Evolutionary conservation across 2,329 filamentous ascomycete species (phyloP).

Genomic region (Fusarium scirpi): DNA sequence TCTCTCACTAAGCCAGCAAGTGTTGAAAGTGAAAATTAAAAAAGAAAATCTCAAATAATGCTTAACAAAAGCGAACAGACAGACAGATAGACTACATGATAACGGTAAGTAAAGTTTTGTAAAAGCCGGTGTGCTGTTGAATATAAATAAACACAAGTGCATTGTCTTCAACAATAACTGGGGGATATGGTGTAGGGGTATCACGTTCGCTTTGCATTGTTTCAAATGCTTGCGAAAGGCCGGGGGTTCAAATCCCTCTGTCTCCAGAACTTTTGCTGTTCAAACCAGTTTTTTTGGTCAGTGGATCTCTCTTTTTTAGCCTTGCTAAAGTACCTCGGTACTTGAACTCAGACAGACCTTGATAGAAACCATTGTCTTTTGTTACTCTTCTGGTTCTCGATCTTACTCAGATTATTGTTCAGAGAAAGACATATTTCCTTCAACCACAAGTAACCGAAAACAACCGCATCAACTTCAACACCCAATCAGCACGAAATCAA

Average conservation of each 20-base stretch:
- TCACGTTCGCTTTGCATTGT: conserved; percentile 47
- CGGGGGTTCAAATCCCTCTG: conserved; percentile 50
- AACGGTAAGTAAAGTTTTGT: background rate
- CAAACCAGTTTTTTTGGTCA: accelerated
- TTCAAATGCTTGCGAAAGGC: conserved; percentile 41
- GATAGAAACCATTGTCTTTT: background rate
- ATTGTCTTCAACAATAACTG: background rate
- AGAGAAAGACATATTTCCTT: background rate
- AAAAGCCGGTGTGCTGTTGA: accelerated
- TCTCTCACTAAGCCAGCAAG: background rate
- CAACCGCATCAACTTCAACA: background rate
- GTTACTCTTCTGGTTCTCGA: background rate
- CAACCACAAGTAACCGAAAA: background rate
- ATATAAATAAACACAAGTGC: accelerated
- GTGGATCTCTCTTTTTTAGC: background rate
- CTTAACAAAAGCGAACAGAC: background rate
- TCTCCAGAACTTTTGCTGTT: conserved; percentile 39
- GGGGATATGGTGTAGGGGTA: conserved; percentile 50
- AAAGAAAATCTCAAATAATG: background rate
- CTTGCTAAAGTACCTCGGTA: background rate
- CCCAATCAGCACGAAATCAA: background rate
- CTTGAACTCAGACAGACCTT: background rate
- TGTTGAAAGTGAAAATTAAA: background rate
- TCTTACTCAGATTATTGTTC: background rate
- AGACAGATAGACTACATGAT: background rate